Evolutionary conservation across 2,329 filamentous ascomycete genomes (phyloP).

Genomic region (Colletotrichum shisoi): DNA sequence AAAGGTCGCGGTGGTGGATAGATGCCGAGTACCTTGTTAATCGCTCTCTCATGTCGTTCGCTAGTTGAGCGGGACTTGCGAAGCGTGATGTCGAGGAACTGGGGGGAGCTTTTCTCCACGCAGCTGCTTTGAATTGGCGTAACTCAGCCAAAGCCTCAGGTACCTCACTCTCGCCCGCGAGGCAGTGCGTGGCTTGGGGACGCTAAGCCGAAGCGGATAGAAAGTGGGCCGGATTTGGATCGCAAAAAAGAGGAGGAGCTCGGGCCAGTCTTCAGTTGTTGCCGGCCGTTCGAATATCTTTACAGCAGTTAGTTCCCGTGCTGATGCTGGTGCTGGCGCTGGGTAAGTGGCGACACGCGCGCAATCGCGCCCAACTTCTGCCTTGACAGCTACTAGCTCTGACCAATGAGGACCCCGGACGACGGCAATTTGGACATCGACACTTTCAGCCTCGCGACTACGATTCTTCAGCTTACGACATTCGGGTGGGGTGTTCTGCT

Average conservation of each 20-base stretch:
- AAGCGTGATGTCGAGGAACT: constrained; percentile 29
- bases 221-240: neutral
- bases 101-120: constrained; percentile 34
- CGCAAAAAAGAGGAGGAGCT: constrained; percentile 14
- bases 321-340: neutral
- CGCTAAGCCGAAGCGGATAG: constrained; percentile 25
- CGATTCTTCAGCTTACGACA: neutral
- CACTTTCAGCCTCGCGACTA: constrained; percentile 28
- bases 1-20: neutral
- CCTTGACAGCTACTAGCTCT: constrained; percentile 22
- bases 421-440: neutral
- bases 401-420: constrained; percentile 27
- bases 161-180: constrained; percentile 20
- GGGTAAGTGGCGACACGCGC: constrained; percentile 32
- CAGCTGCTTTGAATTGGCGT: constrained; percentile 38
- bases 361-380: constrained; percentile 24
- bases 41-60: constrained; percentile 15
- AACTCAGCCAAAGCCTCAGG: constrained; percentile 28
- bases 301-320: no score
- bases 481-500: neutral
- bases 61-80: constrained; percentile 19
- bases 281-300: neutral
- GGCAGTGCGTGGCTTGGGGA: constrained; percentile 1
- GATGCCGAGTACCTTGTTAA: constrained; percentile 15
- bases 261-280: constrained; percentile 20